Base-by-base conservation (phyloP, 495 filamentous ascomycete species). In the Hyaloscypha hepaticicola region DNA sequence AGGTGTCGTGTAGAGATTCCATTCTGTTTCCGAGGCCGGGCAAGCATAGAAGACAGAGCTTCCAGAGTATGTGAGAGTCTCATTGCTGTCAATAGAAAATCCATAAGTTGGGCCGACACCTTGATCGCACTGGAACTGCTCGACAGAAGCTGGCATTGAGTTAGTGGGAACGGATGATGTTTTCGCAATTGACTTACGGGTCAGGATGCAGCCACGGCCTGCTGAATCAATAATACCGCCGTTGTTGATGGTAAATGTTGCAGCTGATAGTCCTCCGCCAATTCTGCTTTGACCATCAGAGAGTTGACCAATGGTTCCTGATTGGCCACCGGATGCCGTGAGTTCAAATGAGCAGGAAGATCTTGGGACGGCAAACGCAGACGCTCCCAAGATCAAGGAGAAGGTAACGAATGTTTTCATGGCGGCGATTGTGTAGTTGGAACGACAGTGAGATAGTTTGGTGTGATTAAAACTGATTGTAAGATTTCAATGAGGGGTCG, bases 41-140 rank as follows among this genome's bases (percentile, higher is more conserved):
- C 84, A 88, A 51, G 80, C 78, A 69, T 82, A 80, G 70, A 87
- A 88, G 8, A 72, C 66, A 16, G 73, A 68, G 65, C 72, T 77
- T 29, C 78, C 79, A 26, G 78, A 69, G 52, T 71, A 82, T 16
- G 75, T 76, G 45, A 86, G 63, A 51, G 76, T 68, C 16, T 82
- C 83, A 64, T 81, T 72, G 26, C 78, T 80, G 63, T 69, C 74
- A 59, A 87, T 75, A 9, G 75, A 73, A 72, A 85, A 87, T 34
- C 81, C 80, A 8, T 73, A 41, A 50, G 74, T 75, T 21, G 79
- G 76, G 4, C 55, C 63, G 22, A 77, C 78, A 65, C 83, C 85
- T 25, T 73, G 63, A 63, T 90, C 87, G 72, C 88, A 91, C 72
- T 90, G 87, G 53, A 84, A 83, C 66, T 90, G 85, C 16, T 81